Conservation (phyloP, 768 basidiomycete species). For the Lactarius vividus region DNA sequence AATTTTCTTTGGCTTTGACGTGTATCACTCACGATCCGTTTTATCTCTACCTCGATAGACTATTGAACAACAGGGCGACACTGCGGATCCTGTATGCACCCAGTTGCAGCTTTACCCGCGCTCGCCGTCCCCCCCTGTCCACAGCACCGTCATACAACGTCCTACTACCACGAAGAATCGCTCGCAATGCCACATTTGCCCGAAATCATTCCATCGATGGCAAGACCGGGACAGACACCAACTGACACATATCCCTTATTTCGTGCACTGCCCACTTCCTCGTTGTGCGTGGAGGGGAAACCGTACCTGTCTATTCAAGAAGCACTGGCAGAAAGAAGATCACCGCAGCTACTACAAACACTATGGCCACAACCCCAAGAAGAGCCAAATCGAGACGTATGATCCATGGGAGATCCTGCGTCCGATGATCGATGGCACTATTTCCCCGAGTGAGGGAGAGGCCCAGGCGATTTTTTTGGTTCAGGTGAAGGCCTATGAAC, state of each 20-base stretch:
- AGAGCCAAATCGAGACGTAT: not conserved
- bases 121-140: not conserved
- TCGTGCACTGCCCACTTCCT: not conserved
- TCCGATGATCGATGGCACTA: not conserved
- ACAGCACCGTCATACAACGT: not conserved
- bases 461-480: not conserved
- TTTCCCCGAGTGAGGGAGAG: not conserved
- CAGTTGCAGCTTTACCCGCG: not conserved
- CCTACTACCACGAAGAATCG: not conserved
- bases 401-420: not conserved
- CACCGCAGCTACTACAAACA: not conserved
- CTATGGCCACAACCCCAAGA: not conserved
- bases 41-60: not conserved
- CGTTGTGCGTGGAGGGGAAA: constrained; percentile 1
- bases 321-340: not conserved
- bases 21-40: not conserved
- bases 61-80: not conserved
- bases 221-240: constrained; percentile 3
- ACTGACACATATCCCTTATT: not conserved
- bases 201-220: not conserved
- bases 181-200: not conserved
- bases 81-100: not conserved
- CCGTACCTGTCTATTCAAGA: not conserved
- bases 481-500: not conserved
- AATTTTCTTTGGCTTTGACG: not conserved